These are phyloP conservation scores for Marasmius tenuissimus DNA, from an alignment of 1,284 basidiomycete species.

Conservation along the genomic window DNA sequence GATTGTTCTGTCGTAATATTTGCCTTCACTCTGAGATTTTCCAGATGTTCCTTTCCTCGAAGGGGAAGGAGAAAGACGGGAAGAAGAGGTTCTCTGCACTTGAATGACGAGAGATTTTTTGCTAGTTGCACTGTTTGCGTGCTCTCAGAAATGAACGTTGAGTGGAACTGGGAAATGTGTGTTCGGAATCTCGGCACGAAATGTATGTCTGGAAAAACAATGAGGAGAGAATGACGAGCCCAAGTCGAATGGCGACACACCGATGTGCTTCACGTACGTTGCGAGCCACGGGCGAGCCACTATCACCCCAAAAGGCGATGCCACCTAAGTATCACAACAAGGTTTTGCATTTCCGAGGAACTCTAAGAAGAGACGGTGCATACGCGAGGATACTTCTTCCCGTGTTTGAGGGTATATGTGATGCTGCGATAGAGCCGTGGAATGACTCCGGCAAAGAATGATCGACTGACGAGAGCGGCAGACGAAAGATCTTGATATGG, in stretches of 20 bases:
- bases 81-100: slow-evolving; percentile 47
- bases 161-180: slow-evolving; percentile 29
- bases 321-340: slow-evolving; percentile 28
- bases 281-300: slow-evolving; percentile 50
- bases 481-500: slow-evolving; percentile 55
- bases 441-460: slow-evolving; percentile 60
- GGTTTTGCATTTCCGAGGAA: not conserved
- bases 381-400: slow-evolving; percentile 55
- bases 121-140: slow-evolving; percentile 45
- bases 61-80: slow-evolving; percentile 49
- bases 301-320: slow-evolving; percentile 62
- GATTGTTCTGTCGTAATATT: slow-evolving; percentile 50
- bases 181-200: slow-evolving; percentile 37
- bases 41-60: slow-evolving; percentile 41
- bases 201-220: slow-evolving; percentile 36
- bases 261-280: slow-evolving; percentile 59
- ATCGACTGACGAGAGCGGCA: slow-evolving; percentile 58
- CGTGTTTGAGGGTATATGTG: slow-evolving; percentile 50
- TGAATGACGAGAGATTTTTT: slow-evolving; percentile 54
- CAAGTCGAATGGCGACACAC: slow-evolving; percentile 30
- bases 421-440: slow-evolving; percentile 61
- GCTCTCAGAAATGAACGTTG: slow-evolving; percentile 54
- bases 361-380: slow-evolving; percentile 12
- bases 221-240: slow-evolving; percentile 1
- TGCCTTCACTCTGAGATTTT: slow-evolving; percentile 48